Conservation (phyloP, 179 eudicot species). For the Spergularia azorica region DNA sequence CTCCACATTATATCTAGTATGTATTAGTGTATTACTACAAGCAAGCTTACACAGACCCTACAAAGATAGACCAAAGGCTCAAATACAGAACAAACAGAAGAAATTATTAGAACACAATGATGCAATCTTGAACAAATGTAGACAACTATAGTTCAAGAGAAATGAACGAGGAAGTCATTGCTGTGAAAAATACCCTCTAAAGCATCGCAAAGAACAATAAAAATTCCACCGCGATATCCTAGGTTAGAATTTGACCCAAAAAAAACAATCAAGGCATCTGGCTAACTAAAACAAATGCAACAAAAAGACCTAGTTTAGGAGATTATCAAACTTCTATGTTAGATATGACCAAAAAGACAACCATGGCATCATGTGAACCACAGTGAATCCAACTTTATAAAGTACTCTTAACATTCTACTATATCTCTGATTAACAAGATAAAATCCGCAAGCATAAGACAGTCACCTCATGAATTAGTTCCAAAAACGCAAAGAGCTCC, state of each 20-base stretch:
- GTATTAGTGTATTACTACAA: neutral
- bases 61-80: too few relatives aligned
- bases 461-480: constrained; percentile 29
- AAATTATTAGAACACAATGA: too few relatives aligned
- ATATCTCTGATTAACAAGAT: constrained; percentile 24
- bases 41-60: neutral
- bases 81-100: too few relatives aligned
- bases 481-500: constrained; percentile 5
- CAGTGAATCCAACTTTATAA: constrained; percentile 24
- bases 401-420: constrained; percentile 14
- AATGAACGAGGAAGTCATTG: too few relatives aligned
- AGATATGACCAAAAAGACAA: constrained; percentile 9
- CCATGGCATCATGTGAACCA: constrained; percentile 20
- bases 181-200: too few relatives aligned
- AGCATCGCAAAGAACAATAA: neutral
- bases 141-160: too few relatives aligned
- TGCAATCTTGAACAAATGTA: too few relatives aligned
- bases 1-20: too few relatives aligned
- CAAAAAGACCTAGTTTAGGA: constrained; percentile 13
- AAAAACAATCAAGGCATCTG: neutral
- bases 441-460: constrained; percentile 24
- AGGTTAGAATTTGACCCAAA: neutral
- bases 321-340: constrained; percentile 21
- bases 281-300: neutral
- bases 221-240: too few relatives aligned